A percentile compares a stretch with the other conserved stretches of the same genome.
Evolutionary conservation across 164 flowering plant genomes (phyloP).

Genomic region (Vitis rupestris): DNA sequence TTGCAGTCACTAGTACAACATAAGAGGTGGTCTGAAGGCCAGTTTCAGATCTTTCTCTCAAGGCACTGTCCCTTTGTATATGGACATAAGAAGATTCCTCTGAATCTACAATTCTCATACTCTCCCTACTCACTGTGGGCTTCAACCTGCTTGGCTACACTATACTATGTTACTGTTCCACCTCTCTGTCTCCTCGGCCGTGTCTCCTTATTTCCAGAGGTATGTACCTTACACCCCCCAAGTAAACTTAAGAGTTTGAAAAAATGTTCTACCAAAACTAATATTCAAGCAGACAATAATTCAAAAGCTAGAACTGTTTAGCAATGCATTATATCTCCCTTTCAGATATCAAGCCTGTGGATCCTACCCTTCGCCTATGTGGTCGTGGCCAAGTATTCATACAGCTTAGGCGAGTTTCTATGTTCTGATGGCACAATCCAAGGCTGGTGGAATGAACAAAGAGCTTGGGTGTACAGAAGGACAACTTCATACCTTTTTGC

Average conservation of each 20-base stretch:
- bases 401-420: constrained; percentile 32
- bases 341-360: constrained; percentile 52
- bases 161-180: constrained; percentile 23
- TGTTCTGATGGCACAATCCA: constrained; percentile 28
- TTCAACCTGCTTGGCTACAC: constrained; percentile 23
- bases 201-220: constrained; percentile 30
- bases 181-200: constrained; percentile 24
- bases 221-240: background rate
- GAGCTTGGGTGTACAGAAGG: constrained; percentile 25
- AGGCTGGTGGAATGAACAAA: constrained; percentile 33
- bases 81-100: constrained; percentile 25
- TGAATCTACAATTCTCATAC: constrained; percentile 28
- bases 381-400: constrained; percentile 15
- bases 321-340: background rate
- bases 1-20: constrained; percentile 25
- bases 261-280: no score
- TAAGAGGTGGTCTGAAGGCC: constrained; percentile 38
- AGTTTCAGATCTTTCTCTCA: constrained; percentile 30
- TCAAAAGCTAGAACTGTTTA: background rate
- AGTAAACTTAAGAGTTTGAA: no score
- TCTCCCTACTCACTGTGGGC: constrained; percentile 26
- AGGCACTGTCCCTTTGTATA: constrained; percentile 20
- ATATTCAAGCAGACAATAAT: no score
- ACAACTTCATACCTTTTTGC: constrained; percentile 29
- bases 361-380: constrained; percentile 43